Evolutionary conservation across 768 basidiomycete species (phyloP).

Genomic region (Lactarius sp.): DNA sequence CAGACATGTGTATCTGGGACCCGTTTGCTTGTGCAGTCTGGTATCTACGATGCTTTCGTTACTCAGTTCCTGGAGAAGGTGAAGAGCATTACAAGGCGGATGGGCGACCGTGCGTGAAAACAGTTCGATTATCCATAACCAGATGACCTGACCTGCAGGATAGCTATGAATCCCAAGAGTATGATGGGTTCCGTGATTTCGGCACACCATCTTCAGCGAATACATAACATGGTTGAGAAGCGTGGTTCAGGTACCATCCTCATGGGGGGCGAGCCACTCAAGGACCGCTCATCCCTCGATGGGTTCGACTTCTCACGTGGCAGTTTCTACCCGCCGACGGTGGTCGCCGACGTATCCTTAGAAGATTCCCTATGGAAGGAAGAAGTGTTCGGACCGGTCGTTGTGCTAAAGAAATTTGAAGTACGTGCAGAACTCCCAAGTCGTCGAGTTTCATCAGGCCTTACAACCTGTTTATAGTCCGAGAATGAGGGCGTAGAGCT

Average conservation of each 20-base stretch:
- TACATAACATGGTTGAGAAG: conserved; percentile 51
- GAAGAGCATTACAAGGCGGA: conserved; percentile 54
- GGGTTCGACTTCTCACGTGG: conserved; percentile 66
- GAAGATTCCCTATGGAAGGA: conserved; percentile 72
- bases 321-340: conserved; percentile 76
- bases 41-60: conserved; percentile 67
- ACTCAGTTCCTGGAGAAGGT: conserved; percentile 56
- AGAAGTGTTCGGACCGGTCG: conserved; percentile 85
- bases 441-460: background rate
- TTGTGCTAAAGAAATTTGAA: conserved; percentile 54
- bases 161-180: conserved; percentile 64
- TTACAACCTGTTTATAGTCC: conserved; percentile 33
- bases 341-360: conserved; percentile 53
- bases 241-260: conserved; percentile 46
- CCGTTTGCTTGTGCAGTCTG: conserved; percentile 67
- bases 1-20: conserved; percentile 93
- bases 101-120: conserved; percentile 61
- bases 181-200: conserved; percentile 84
- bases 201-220: conserved; percentile 53
- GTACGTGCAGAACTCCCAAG: conserved; percentile 32
- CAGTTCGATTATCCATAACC: background rate
- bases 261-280: conserved; percentile 63
- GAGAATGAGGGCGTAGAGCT: conserved; percentile 62
- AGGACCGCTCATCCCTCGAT: conserved; percentile 59
- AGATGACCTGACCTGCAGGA: conserved; percentile 6